Evolutionary conservation across 768 basidiomycete species (phyloP).

Genomic region (Agrocybe praecox): DNA sequence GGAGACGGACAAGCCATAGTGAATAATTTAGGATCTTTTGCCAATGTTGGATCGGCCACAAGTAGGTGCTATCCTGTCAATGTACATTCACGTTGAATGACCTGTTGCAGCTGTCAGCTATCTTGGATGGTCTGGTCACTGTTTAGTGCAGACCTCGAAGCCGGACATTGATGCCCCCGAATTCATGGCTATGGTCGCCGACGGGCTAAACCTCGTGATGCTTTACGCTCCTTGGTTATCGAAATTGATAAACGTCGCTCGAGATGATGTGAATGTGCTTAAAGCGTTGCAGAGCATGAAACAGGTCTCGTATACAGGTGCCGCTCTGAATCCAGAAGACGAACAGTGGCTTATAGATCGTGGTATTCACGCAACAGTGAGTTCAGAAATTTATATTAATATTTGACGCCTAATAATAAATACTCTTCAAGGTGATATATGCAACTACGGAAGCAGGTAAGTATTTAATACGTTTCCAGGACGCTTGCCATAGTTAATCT

Average conservation of each 20-base stretch:
- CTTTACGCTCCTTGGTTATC: constrained; percentile 24
- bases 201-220: constrained; percentile 18
- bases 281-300: constrained; percentile 14
- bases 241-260: constrained; percentile 15
- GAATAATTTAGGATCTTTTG: constrained; percentile 16
- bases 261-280: constrained; percentile 6
- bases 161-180: constrained; percentile 20
- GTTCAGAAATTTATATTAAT: constrained; percentile 8
- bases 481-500: background rate
- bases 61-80: background rate
- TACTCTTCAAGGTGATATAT: background rate
- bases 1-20: constrained; percentile 2
- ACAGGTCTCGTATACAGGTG: constrained; percentile 23
- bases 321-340: constrained; percentile 15
- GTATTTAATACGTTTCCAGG: background rate
- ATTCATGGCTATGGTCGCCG: constrained; percentile 19
- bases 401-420: background rate
- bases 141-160: constrained; percentile 21
- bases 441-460: background rate
- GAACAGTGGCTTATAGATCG: constrained; percentile 12
- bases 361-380: constrained; percentile 6
- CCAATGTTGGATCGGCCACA: constrained; percentile 15
- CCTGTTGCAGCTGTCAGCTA: constrained; percentile 16
- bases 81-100: background rate
- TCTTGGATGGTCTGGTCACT: constrained; percentile 18